These are phyloP conservation scores for Ambrosia hybrid DNA, from an alignment of 140 eudicot genomes.

Conservation along the genomic window DNA sequence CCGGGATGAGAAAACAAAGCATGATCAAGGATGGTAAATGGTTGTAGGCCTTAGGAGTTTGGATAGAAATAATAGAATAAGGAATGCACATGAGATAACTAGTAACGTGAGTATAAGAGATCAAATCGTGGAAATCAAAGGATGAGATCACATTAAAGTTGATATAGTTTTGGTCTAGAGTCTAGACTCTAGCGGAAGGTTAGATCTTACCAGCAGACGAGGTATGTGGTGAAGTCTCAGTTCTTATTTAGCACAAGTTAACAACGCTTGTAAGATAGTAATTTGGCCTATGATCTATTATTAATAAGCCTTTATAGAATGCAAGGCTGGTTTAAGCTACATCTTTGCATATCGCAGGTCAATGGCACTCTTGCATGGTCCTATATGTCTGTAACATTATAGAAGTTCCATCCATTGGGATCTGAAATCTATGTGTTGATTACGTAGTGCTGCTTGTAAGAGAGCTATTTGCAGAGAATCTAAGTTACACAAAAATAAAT, in stretches of 20 bases:
- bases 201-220: not conserved
- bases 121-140: not conserved
- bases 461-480: constrained; percentile 8
- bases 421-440: constrained; percentile 3
- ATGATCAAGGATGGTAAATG: constrained; percentile 19
- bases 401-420: not conserved
- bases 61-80: not conserved
- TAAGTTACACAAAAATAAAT: constrained; percentile 10
- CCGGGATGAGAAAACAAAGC: constrained; percentile 3
- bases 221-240: constrained; percentile 12
- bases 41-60: constrained; percentile 16
- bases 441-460: not conserved
- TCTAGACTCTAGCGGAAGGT: constrained; percentile 4
- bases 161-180: constrained; percentile 6
- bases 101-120: not conserved
- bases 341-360: not conserved
- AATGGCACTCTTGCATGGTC: constrained; percentile 2
- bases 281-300: not conserved
- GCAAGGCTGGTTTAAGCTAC: not conserved
- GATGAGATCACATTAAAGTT: not conserved
- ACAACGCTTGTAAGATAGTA: not conserved
- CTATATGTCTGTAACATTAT: not conserved
- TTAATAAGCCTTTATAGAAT: not conserved
- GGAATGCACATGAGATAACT: constrained; percentile 18
- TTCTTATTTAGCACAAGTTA: not conserved